These are phyloP conservation scores for Rhodotorula sp. DNA, from an alignment of 1,284 basidiomycete genomes.

Conservation along the genomic window DNA sequence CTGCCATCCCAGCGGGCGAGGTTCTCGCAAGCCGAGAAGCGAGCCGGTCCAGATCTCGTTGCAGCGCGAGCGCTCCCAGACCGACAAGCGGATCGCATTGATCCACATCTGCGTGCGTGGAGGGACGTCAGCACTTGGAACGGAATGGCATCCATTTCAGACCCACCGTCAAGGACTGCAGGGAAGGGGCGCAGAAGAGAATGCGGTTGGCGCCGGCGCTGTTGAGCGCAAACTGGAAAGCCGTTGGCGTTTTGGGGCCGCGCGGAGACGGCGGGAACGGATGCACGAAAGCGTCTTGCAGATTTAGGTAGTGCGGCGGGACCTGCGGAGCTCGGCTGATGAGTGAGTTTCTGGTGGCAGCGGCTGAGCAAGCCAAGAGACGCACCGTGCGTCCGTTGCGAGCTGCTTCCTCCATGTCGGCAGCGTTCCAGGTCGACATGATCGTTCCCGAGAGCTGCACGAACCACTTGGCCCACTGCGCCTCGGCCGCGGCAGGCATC, in stretches of 20 bases:
- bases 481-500: conserved; percentile 11
- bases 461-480: conserved; percentile 44
- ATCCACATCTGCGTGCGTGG: conserved; percentile 68
- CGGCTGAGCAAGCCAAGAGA: background rate
- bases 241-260: conserved; percentile 53
- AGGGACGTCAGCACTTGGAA: background rate
- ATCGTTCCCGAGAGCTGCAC: conserved; percentile 43
- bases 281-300: conserved; percentile 56
- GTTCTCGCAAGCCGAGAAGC: conserved; percentile 64
- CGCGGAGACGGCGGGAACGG: conserved; percentile 55
- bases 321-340: conserved; percentile 6
- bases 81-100: conserved; percentile 80
- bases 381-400: conserved; percentile 31
- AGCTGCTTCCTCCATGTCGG: conserved; percentile 44
- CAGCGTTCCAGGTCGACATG: conserved; percentile 44
- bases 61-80: conserved; percentile 92
- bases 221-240: conserved; percentile 86
- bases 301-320: conserved; percentile 43
- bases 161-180: conserved; percentile 57
- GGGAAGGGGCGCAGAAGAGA: conserved; percentile 78
- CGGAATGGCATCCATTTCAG: no score
- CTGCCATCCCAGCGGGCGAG: conserved; percentile 29
- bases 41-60: conserved; percentile 98
- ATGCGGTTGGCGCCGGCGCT: conserved; percentile 89
- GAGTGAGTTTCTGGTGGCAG: no score